These are phyloP conservation scores for Piper betle DNA, from an alignment of 164 flowering plant species.

Conservation along the genomic window DNA sequence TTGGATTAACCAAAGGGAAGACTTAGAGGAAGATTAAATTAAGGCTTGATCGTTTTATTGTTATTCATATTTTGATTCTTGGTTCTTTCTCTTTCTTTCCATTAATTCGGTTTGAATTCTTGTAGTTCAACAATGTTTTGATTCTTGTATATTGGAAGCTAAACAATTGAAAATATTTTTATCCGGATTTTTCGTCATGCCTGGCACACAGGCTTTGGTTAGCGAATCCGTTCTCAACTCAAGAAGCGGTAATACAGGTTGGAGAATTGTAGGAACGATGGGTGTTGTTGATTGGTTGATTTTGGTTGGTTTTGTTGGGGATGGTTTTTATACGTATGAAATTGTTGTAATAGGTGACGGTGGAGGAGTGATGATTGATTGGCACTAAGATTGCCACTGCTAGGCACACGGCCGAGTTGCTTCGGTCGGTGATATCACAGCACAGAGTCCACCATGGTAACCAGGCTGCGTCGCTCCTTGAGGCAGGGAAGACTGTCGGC, in stretches of 20 bases:
- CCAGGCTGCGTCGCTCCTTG: constrained; percentile 78
- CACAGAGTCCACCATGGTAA: constrained; percentile 67
- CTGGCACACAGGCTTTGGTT: constrained; percentile 52
- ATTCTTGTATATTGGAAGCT: too few relatives aligned
- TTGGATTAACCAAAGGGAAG: too few relatives aligned
- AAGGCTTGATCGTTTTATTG: too few relatives aligned
- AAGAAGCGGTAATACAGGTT: constrained; percentile 43
- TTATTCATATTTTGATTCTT: too few relatives aligned
- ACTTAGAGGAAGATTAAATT: too few relatives aligned
- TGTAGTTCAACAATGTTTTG: too few relatives aligned
- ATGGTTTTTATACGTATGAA: too few relatives aligned
- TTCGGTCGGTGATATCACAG: constrained; percentile 88
- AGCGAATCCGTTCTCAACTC: constrained; percentile 66
- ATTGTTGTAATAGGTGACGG: neutral
- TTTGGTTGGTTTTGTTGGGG: too few relatives aligned
- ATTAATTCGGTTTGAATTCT: too few relatives aligned
- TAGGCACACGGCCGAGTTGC: constrained; percentile 67
- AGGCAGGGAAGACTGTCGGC: constrained; percentile 72
- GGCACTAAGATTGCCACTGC: constrained; percentile 93
- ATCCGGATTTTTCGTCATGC: constrained; percentile 25
- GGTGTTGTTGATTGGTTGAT: neutral
- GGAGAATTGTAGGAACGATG: too few relatives aligned
- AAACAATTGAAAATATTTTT: too few relatives aligned
- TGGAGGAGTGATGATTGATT: constrained; percentile 86
- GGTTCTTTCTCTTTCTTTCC: too few relatives aligned